These are phyloP conservation scores for Clausena lansium DNA, from an alignment of 345 rosid species.

Conservation along the genomic window DNA sequence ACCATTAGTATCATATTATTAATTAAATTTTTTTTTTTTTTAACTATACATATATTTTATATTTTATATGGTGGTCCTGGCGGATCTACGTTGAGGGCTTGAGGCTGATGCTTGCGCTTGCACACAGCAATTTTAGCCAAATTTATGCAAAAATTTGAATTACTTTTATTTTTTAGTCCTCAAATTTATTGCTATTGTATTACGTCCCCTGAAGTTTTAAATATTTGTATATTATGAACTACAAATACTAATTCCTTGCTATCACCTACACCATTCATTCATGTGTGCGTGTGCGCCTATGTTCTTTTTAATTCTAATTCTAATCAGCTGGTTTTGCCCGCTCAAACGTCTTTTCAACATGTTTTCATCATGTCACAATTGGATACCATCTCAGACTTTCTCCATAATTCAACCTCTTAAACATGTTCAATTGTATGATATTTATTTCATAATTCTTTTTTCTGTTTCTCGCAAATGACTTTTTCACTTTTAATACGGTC, in stretches of 20 bases:
- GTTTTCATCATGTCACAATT: too few species aligned
- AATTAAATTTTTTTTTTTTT: too few species aligned
- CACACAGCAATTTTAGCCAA: not conserved
- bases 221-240: too few species aligned
- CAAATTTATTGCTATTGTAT: not conserved
- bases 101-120: too few species aligned
- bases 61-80: not conserved
- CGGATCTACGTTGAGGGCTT: not conserved
- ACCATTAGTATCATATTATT: too few species aligned
- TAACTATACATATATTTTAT: too few species aligned
- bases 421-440: not conserved
- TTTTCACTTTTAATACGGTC: not conserved
- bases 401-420: not conserved
- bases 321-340: too few species aligned
- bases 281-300: not conserved
- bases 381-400: not conserved
- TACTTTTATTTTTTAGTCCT: not conserved
- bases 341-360: too few species aligned
- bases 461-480: not conserved
- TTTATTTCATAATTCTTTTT: too few species aligned
- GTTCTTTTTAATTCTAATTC: too few species aligned
- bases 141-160: too few species aligned
- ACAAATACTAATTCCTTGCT: not conserved
- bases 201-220: not conserved
- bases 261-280: not conserved